Evolutionary conservation across 495 filamentous ascomycete species (phyloP).

Genomic region (Aspergillus conjunctus): DNA sequence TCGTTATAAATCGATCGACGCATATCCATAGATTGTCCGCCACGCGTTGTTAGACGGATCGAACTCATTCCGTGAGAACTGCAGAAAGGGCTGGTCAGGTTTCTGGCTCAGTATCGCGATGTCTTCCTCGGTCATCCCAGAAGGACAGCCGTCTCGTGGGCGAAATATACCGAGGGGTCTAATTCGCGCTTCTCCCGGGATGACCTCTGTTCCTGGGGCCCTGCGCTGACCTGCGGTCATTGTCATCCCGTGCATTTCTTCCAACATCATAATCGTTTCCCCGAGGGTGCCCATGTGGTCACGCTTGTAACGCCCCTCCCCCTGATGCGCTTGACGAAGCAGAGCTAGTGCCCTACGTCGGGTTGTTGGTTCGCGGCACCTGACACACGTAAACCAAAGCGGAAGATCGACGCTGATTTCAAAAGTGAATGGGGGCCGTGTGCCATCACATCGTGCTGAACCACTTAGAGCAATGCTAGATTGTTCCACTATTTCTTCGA

Average conservation of each 20-base stretch:
- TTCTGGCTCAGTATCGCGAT: conserved; percentile 21
- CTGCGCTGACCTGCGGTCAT: conserved; percentile 2
- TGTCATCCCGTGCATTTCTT: conserved; percentile 28
- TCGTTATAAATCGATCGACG: no score
- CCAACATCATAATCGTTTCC: conserved; percentile 32
- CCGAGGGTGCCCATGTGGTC: conserved; percentile 18
- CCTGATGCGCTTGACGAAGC: conserved; percentile 28
- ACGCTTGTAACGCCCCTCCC: conserved; percentile 37
- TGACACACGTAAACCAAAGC: conserved; percentile 35
- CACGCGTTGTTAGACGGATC: conserved; percentile 23
- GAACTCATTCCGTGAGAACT: conserved; percentile 26
- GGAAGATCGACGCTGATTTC: conserved; percentile 39
- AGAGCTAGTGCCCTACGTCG: conserved; percentile 35
- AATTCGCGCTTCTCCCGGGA: conserved; percentile 39
- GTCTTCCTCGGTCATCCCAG: conserved; percentile 22
- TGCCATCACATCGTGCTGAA: conserved; percentile 24
- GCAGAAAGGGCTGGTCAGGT: conserved; percentile 27
- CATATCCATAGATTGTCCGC: conserved; percentile 19
- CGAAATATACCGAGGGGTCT: conserved; percentile 29
- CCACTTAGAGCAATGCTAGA: conserved; percentile 21
- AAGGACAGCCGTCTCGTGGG: conserved; percentile 26
- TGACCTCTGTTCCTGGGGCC: conserved; percentile 1
- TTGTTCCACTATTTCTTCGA: conserved; percentile 37
- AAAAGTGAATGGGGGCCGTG: conserved; percentile 41
- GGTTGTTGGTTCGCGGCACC: conserved; percentile 36